Evolutionary conservation across 352 stramenopile species (phyloP).

Genomic region (Pythium periplocum): DNA sequence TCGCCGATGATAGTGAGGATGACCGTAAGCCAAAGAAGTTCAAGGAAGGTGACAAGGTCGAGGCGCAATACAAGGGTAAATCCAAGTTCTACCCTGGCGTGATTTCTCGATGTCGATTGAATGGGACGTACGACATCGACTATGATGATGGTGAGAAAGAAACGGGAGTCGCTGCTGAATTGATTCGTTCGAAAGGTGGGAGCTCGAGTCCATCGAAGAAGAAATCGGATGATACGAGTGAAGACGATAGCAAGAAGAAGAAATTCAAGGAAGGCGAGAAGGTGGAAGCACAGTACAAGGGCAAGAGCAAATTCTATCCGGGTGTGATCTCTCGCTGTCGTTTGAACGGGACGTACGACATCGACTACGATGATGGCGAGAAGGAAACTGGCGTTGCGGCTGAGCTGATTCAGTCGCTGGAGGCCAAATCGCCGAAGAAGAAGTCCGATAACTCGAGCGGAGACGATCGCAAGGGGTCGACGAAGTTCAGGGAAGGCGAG

Average conservation of each 20-base stretch:
- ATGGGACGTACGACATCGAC: constrained; percentile 65
- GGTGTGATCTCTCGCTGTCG: constrained; percentile 28
- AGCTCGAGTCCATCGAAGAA: constrained; percentile 10
- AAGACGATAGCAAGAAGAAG: constrained; percentile 14
- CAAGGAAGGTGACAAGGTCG: constrained; percentile 2
- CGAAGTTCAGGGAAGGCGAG: neutral
- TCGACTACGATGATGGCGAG: constrained; percentile 60
- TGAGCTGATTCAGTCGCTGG: neutral
- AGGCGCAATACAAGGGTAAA: constrained; percentile 41
- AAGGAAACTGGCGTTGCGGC: constrained; percentile 17
- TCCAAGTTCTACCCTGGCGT: constrained; percentile 46
- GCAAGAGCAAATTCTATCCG: constrained; percentile 31
- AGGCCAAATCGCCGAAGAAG: neutral
- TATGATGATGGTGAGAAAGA: constrained; percentile 80
- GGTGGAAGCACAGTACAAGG: constrained; percentile 40
- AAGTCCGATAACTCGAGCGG: neutral
- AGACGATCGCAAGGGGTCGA: neutral
- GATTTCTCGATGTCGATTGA: constrained; percentile 27
- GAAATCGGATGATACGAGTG: constrained; percentile 5
- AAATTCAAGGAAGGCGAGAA: constrained; percentile 35
- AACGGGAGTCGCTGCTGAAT: constrained; percentile 16
- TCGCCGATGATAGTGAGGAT: constrained; percentile 1
- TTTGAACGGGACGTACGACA: constrained; percentile 47
- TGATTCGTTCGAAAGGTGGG: constrained; percentile 11
- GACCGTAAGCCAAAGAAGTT: constrained; percentile 1